A percentile compares a stretch with the other conserved stretches of the same genome.
phyloP scores from a whole-genome alignment of 1,284 basidiomycete genomes.

The Cryptococcus hybrid region DNA sequence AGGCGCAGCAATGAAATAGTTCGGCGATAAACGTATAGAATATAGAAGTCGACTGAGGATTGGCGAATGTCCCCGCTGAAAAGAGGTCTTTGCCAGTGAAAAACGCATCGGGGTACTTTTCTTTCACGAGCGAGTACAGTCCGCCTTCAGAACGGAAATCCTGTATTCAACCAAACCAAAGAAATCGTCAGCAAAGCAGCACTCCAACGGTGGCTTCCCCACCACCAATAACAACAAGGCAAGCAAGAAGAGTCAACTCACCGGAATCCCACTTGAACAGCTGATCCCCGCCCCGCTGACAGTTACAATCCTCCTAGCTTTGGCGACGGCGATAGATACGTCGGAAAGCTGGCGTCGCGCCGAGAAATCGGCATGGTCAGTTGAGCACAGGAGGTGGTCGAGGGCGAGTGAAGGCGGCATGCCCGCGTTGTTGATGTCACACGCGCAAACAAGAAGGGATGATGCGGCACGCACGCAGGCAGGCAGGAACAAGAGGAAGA shows the following conservation, averaged over 20 bases:
- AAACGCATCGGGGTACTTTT: slow-evolving; percentile 75
- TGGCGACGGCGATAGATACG: slow-evolving; percentile 71
- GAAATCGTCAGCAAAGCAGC: neutral
- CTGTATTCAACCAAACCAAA: slow-evolving; percentile 49
- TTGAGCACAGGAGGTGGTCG: slow-evolving; percentile 25
- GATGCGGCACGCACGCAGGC: neutral
- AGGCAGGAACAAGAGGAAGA: neutral
- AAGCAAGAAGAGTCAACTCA: slow-evolving; percentile 50
- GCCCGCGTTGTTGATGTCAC: neutral
- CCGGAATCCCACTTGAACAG: slow-evolving; percentile 88
- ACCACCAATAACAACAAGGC: neutral
- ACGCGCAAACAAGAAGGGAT: neutral
- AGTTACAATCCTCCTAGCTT: slow-evolving; percentile 77
- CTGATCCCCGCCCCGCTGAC: slow-evolving; percentile 91
- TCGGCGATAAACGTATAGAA: slow-evolving; percentile 95
- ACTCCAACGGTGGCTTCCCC: neutral
- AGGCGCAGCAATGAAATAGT: slow-evolving; percentile 76
- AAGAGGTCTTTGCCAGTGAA: slow-evolving; percentile 87
- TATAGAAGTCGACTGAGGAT: slow-evolving; percentile 73
- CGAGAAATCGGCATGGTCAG: slow-evolving; percentile 21
- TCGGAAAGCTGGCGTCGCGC: slow-evolving; percentile 56
- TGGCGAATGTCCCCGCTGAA: slow-evolving; percentile 80
- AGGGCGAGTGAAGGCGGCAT: slow-evolving; percentile 40
- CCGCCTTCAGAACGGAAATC: slow-evolving; percentile 88
- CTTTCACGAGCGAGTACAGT: slow-evolving; percentile 81